These are phyloP conservation scores for Mucor mucedo DNA, from an alignment of 371 early-diverging fungal species.

Conservation along the genomic window DNA sequence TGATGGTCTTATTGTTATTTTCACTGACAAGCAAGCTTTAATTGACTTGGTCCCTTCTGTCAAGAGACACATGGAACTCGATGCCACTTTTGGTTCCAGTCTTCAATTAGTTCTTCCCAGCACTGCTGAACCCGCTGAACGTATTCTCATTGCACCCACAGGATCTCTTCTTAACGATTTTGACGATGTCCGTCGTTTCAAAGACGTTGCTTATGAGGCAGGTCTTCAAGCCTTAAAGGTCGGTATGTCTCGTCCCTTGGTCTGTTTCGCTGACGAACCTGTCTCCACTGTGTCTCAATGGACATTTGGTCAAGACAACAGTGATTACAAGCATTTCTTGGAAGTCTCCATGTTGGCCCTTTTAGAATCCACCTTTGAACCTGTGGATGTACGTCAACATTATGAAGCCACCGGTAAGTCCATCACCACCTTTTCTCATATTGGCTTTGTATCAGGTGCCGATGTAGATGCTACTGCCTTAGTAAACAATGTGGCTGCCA, in stretches of 20 bases:
- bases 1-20: constrained; percentile 49
- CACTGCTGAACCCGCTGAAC: constrained; percentile 55
- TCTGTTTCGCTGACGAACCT: constrained; percentile 67
- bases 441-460: constrained; percentile 53
- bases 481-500: constrained; percentile 62
- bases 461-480: constrained; percentile 34
- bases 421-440: constrained; percentile 53
- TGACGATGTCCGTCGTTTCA: constrained; percentile 83
- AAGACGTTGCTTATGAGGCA: constrained; percentile 68
- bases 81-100: constrained; percentile 46
- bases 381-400: constrained; percentile 84
- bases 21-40: constrained; percentile 41
- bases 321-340: constrained; percentile 68
- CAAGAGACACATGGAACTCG: constrained; percentile 35
- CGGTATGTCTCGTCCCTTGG: constrained; percentile 61
- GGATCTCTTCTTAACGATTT: constrained; percentile 74
- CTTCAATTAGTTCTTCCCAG: constrained; percentile 43
- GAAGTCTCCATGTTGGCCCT: constrained; percentile 79
- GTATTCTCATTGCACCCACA: constrained; percentile 74
- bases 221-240: constrained; percentile 70
- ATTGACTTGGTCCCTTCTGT: constrained; percentile 28
- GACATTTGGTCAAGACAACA: constrained; percentile 34
- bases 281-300: constrained; percentile 24
- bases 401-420: constrained; percentile 43
- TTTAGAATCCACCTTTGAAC: constrained; percentile 74